Conservation (phyloP, 208 protist genomes). For the Naegleria lovaniensis region DNA sequence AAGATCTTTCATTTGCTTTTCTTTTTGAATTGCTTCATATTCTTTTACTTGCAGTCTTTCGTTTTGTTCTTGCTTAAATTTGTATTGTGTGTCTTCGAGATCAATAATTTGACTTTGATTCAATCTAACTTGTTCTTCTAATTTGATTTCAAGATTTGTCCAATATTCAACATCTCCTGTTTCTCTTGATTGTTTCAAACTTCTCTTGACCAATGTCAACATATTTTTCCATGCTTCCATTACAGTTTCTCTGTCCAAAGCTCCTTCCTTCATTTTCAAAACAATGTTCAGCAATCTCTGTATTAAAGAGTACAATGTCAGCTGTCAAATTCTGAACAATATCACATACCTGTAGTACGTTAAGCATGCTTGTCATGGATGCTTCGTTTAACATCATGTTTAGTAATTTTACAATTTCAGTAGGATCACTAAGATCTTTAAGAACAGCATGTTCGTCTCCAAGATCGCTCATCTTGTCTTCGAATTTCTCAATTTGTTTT, state of each 20-base stretch:
- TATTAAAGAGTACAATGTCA: too few species aligned
- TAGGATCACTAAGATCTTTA: not conserved
- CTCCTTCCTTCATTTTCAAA: not conserved
- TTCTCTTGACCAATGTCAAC: not conserved
- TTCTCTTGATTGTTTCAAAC: not conserved
- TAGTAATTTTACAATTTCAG: constrained; percentile 9
- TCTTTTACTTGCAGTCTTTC: not conserved
- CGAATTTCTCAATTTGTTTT: not conserved
- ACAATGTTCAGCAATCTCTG: not conserved
- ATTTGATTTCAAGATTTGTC: not conserved
- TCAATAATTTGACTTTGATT: not conserved
- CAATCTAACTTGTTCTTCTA: not conserved
- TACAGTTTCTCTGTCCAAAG: not conserved
- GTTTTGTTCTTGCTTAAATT: not conserved
- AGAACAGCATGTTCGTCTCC: not conserved
- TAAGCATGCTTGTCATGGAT: not conserved
- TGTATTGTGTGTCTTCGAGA: not conserved
- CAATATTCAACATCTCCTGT: not conserved
- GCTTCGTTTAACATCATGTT: not conserved
- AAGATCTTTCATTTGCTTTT: not conserved
- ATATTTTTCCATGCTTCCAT: not conserved
- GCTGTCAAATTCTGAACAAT: too few species aligned
- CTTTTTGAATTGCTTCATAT: not conserved
- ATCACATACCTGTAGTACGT: too few species aligned
- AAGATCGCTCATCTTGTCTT: not conserved